Conservation (phyloP, 805 yeast species). For the Saccharomycopsis javanensis region DNA sequence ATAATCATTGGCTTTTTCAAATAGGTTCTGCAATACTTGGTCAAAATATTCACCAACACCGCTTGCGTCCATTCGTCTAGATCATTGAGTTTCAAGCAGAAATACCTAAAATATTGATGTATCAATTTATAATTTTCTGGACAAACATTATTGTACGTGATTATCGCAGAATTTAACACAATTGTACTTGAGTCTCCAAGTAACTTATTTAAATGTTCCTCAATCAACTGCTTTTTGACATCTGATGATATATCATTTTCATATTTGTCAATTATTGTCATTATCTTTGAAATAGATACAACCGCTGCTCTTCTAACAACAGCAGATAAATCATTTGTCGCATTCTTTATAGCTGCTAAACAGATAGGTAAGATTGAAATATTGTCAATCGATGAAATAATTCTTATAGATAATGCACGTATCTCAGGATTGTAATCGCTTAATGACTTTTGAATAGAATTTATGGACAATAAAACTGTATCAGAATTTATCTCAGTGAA, state of each 20-base stretch:
- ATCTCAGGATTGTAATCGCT: slow-evolving; percentile 58
- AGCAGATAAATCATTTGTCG: slow-evolving; percentile 62
- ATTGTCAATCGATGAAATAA: slow-evolving; percentile 75
- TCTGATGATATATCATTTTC: neutral
- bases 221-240: slow-evolving; percentile 1
- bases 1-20: slow-evolving; percentile 43
- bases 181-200: slow-evolving; percentile 54
- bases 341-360: slow-evolving; percentile 58
- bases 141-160: slow-evolving; percentile 43
- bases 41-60: slow-evolving; percentile 47
- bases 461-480: slow-evolving; percentile 79
- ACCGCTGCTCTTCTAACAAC: slow-evolving; percentile 74
- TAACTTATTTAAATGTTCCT: slow-evolving; percentile 38
- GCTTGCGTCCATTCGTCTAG: slow-evolving; percentile 72
- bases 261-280: slow-evolving; percentile 15
- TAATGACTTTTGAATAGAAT: slow-evolving; percentile 80
- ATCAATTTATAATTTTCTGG: slow-evolving; percentile 52
- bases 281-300: slow-evolving; percentile 56
- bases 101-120: slow-evolving; percentile 60
- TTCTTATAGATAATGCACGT: slow-evolving; percentile 66
- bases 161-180: slow-evolving; percentile 65
- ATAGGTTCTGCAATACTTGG: slow-evolving; percentile 55
- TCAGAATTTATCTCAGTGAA: slow-evolving; percentile 76
- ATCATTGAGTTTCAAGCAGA: slow-evolving; percentile 36
- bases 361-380: slow-evolving; percentile 76